Conservation (phyloP, 1,139 yeast species). For the Taphrina confusa region DNA sequence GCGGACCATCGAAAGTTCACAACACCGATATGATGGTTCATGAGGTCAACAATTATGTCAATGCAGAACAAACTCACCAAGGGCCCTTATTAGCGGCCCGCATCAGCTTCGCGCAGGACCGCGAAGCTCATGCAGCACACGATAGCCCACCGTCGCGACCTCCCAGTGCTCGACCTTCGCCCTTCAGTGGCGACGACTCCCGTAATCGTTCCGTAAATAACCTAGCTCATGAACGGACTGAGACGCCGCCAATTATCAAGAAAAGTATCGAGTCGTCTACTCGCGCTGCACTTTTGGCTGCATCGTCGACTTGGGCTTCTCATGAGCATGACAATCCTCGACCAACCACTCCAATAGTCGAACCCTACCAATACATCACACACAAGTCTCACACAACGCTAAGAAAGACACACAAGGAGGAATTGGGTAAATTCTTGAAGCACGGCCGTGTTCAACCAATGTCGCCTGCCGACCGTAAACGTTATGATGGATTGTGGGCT, state of each 20-base stretch:
- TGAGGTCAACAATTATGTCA: constrained; percentile 17
- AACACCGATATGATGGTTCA: constrained; percentile 13
- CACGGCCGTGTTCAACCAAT: constrained; percentile 43
- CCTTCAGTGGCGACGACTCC: background rate
- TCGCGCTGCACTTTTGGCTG: constrained; percentile 28
- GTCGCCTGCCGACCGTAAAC: constrained; percentile 70
- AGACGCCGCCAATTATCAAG: constrained; percentile 3
- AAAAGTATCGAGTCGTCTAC: constrained; percentile 1
- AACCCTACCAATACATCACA: constrained; percentile 25
- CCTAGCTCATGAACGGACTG: constrained; percentile 2
- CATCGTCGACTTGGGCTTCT: constrained; percentile 22
- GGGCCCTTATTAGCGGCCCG: constrained; percentile 24
- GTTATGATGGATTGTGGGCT: constrained; percentile 93
- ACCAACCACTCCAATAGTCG: constrained; percentile 20
- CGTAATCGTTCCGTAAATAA: constrained; percentile 8
- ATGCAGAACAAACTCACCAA: constrained; percentile 12
- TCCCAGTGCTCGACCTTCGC: constrained; percentile 2
- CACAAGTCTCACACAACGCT: constrained; percentile 20
- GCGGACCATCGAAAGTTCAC: background rate
- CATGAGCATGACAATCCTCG: constrained; percentile 30
- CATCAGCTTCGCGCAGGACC: constrained; percentile 28
- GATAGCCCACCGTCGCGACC: constrained; percentile 16
- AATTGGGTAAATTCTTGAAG: constrained; percentile 14
- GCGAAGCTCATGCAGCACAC: constrained; percentile 19
- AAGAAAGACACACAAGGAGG: constrained; percentile 14